Evolutionary conservation across 108 stramenopile species (phyloP).

Genomic region (Asterionellopsis glacialis): DNA sequence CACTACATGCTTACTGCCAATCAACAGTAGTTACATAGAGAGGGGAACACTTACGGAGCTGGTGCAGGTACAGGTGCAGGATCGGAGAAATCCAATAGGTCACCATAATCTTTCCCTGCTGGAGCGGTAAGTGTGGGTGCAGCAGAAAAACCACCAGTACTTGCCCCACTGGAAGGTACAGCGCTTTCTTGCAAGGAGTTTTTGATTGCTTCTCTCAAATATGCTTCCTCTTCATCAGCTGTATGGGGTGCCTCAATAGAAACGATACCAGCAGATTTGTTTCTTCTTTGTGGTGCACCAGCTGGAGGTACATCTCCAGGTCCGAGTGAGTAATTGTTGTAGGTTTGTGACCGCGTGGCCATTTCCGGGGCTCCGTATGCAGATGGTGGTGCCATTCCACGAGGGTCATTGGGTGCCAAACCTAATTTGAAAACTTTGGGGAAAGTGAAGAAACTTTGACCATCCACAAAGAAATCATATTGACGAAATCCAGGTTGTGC

Average conservation of each 20-base stretch:
- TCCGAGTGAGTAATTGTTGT: constrained; percentile 14
- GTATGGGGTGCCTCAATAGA: constrained; percentile 79
- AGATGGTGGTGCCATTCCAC: constrained; percentile 3
- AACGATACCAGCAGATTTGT: constrained; percentile 36
- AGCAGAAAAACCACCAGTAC: constrained; percentile 8
- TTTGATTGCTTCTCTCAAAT: constrained; percentile 80
- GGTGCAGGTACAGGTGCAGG: constrained; percentile 27
- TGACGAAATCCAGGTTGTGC: constrained; percentile 80
- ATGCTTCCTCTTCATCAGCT: constrained; percentile 83
- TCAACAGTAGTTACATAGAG: no score
- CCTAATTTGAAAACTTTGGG: constrained; percentile 87
- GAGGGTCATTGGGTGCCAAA: constrained; percentile 37
- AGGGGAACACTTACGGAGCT: constrained; percentile 3
- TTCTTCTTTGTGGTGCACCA: no score
- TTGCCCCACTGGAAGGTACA: constrained; percentile 10
- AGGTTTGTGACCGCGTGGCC: neutral
- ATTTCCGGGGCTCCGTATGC: no score
- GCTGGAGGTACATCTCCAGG: neutral
- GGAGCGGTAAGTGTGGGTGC: neutral
- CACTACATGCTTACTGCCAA: no score
- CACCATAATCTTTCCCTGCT: neutral
- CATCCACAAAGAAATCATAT: constrained; percentile 90
- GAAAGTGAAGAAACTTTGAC: constrained; percentile 78
- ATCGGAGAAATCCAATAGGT: constrained; percentile 57
- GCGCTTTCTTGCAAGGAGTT: constrained; percentile 48